Percentiles rank a stretch among this genome's conserved stretches.
phyloP scores from a whole-genome alignment of 148 eudicot genomes.

The Dianthus caryophyllus region DNA sequence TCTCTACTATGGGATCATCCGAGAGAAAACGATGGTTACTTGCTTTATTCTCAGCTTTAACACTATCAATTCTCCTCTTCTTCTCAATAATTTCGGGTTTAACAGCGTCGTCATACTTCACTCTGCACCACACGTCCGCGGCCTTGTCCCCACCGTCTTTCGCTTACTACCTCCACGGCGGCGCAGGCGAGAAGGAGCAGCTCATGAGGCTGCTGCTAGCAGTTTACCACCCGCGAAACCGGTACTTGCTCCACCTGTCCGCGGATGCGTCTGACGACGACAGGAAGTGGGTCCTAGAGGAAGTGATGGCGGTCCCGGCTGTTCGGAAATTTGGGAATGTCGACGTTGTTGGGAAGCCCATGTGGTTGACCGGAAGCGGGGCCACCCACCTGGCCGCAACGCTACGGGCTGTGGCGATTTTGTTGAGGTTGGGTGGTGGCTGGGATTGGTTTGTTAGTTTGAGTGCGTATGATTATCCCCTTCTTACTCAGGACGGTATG shows the following conservation, averaged over 20 bases:
- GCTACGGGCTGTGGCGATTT: slow-evolving; percentile 62
- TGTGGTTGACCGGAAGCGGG: slow-evolving; percentile 73
- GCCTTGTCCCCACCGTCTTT: slow-evolving; percentile 51
- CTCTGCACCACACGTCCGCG: neutral
- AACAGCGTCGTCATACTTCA: slow-evolving; percentile 39
- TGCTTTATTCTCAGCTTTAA: slow-evolving; percentile 53
- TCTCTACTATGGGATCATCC: slow-evolving; percentile 49
- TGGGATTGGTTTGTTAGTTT: slow-evolving; percentile 97
- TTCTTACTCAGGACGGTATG: slow-evolving; percentile 89
- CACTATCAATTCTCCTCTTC: slow-evolving; percentile 49
- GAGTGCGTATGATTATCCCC: slow-evolving; percentile 83
- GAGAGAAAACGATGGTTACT: slow-evolving; percentile 75
- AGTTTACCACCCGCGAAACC: slow-evolving; percentile 83
- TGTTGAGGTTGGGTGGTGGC: slow-evolving; percentile 69
- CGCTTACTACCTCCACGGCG: slow-evolving; percentile 73
- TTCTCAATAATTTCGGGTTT: slow-evolving; percentile 56
- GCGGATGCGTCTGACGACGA: slow-evolving; percentile 58
- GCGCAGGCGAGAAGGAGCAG: slow-evolving; percentile 51
- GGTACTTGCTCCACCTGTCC: slow-evolving; percentile 70
- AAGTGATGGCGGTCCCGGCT: slow-evolving; percentile 55
- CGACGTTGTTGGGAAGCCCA: slow-evolving; percentile 78
- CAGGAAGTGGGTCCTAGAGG: slow-evolving; percentile 45
- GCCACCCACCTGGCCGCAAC: slow-evolving; percentile 61
- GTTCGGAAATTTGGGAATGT: slow-evolving; percentile 69
- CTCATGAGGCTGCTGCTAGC: slow-evolving; percentile 58